Conservation (phyloP, 139 green algal species). For the Picochlorum costavermella region DNA sequence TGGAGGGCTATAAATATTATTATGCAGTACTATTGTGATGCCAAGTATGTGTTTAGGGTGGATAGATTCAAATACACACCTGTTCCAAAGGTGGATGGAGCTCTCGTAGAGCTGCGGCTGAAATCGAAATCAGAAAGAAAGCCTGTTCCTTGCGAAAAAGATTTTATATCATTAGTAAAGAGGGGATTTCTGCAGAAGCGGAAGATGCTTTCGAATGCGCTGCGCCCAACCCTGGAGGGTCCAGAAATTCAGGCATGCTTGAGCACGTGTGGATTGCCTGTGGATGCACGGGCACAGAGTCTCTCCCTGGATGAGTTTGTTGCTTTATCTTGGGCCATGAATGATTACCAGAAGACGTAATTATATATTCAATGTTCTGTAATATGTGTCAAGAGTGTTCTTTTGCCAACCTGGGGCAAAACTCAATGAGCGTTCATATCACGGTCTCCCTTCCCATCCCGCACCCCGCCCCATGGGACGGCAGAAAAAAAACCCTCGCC, state of each 20-base stretch:
- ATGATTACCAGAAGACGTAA: neutral
- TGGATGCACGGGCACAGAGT: slow-evolving; percentile 17
- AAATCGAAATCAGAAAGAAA: slow-evolving; percentile 10
- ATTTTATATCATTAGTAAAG: slow-evolving; percentile 21
- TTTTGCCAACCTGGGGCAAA: too few species aligned
- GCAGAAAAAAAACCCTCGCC: too few species aligned
- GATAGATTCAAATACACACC: slow-evolving; percentile 58
- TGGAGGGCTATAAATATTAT: slow-evolving; percentile 78
- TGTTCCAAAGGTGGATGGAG: slow-evolving; percentile 72
- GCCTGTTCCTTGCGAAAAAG: slow-evolving; percentile 9
- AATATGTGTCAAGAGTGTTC: neutral
- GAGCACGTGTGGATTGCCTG: neutral
- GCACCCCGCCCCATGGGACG: too few species aligned
- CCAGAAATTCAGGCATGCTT: slow-evolving; percentile 11
- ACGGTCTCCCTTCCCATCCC: too few species aligned
- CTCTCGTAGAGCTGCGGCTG: slow-evolving; percentile 68
- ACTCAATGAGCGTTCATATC: too few species aligned
- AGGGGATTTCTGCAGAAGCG: slow-evolving; percentile 29
- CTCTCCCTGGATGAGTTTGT: slow-evolving; percentile 22
- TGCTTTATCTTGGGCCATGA: slow-evolving; percentile 20
- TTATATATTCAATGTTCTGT: neutral
- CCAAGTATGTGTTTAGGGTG: slow-evolving; percentile 66
- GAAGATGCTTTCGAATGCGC: slow-evolving; percentile 27
- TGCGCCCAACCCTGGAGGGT: slow-evolving; percentile 13
- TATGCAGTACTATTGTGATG: slow-evolving; percentile 58